Evolutionary conservation across 2,329 filamentous ascomycete genomes (phyloP), one percentile per base, ranked within the genome.

Genomic region (Macroventuria anomochaeta): DNA sequence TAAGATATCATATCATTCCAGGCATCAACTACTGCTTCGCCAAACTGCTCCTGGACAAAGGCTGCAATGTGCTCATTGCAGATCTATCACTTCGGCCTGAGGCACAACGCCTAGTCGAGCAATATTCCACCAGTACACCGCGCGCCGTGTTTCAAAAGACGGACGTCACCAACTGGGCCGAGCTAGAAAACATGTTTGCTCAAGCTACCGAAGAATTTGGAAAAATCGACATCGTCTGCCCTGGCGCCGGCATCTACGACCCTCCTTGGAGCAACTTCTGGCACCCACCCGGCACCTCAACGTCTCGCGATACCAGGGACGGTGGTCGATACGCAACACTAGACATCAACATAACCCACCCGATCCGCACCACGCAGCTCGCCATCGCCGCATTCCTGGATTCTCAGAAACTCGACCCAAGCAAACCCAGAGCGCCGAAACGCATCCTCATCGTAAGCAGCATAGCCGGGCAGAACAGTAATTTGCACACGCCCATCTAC

Each of bases 201-300:
- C 59, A 62, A 2, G 70, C 68, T 1, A 52, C 56, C 15, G 34
- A 52, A 17, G 61, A 68, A 40, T 76, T 77, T 46, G 68, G 69
- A 3, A 65, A 62, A 17, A 62, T 76, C 3, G 79, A 82, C 50
- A 76, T 82, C 36, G 75, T 80, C 12, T 80, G 78, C 46, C 79
- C 80, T 0, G 79, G 79, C 15, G 80, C 79, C 3, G 79, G 80
- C 5, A 69, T 81, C 21, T 81, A 75, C 68, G 80, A 82, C 46
- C 78, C 79, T 0, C 68, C 76, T 46, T 79, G 74, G 65, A 73
- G 67, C 49, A 80, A 79, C 63, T 81, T 81, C 68, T 81, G 78
- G 78, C 71, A 78, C 48, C 78, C 78, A 0, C 79, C 79, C 0
- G 79, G 79, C 11, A 66, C 61, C 0, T 39, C 59, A 0, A 59